These are phyloP conservation scores for Pythium scleroteichum DNA, from an alignment of 352 stramenopile species.

Conservation along the genomic window DNA sequence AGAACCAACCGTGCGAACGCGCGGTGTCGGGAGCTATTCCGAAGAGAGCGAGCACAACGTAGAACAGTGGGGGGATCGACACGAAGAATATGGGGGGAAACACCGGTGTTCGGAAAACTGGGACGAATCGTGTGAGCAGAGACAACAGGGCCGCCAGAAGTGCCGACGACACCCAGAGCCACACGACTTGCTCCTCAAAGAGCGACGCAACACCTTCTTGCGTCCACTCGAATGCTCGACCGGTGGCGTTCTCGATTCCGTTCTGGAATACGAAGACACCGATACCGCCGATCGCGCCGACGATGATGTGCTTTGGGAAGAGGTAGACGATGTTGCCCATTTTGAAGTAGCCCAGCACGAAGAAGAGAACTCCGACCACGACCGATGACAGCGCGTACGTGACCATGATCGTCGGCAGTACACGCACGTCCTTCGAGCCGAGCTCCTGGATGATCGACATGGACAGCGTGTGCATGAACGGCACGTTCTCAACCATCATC, in stretches of 20 bases:
- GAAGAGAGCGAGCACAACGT: slow-evolving; percentile 52
- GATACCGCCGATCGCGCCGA: slow-evolving; percentile 95
- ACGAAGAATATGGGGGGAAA: slow-evolving; percentile 83
- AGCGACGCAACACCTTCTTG: slow-evolving; percentile 47
- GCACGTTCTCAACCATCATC: slow-evolving; percentile 97
- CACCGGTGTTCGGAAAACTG: slow-evolving; percentile 44
- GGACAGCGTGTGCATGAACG: slow-evolving; percentile 93
- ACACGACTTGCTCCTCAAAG: slow-evolving; percentile 51
- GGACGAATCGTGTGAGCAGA: slow-evolving; percentile 54
- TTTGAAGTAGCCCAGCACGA: slow-evolving; percentile 85
- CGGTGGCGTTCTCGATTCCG: slow-evolving; percentile 85
- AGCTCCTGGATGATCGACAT: slow-evolving; percentile 84
- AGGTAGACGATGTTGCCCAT: slow-evolving; percentile 92
- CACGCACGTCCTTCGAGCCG: slow-evolving; percentile 63
- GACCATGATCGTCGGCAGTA: slow-evolving; percentile 91
- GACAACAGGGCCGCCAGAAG: slow-evolving; percentile 51
- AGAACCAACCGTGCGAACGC: slow-evolving; percentile 73
- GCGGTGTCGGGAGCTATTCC: slow-evolving; percentile 60
- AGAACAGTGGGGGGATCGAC: slow-evolving; percentile 78
- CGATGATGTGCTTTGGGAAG: slow-evolving; percentile 94
- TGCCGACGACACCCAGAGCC: slow-evolving; percentile 71
- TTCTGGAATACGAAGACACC: slow-evolving; percentile 85
- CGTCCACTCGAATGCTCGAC: slow-evolving; percentile 62
- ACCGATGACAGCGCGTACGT: slow-evolving; percentile 90
- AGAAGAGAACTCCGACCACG: slow-evolving; percentile 90